A percentile compares a stretch with the other conserved stretches of the same genome.
These are phyloP conservation scores for Trametes cinnabarina DNA, from an alignment of 768 basidiomycete species.

Conservation along the genomic window DNA sequence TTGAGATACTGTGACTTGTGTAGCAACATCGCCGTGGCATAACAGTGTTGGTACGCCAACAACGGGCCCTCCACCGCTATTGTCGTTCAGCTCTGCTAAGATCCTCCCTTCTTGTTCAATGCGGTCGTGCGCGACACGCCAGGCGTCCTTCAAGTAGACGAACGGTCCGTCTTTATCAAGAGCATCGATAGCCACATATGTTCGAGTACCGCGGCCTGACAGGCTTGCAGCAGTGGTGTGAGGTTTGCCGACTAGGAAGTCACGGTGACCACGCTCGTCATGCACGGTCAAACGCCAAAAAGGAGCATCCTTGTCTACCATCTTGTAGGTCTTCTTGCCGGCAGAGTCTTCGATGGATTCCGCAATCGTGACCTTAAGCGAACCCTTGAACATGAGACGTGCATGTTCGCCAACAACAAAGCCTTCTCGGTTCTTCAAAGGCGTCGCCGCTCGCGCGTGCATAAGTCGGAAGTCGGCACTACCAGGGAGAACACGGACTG, in stretches of 20 bases:
- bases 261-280: background rate
- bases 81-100: background rate
- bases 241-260: constrained; percentile 13
- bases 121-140: background rate
- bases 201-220: constrained; percentile 8
- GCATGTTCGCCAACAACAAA: background rate
- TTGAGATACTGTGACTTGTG: background rate
- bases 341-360: too few relatives aligned
- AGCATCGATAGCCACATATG: constrained; percentile 15
- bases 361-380: background rate
- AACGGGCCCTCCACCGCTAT: background rate
- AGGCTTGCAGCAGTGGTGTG: background rate
- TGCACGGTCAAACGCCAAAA: background rate
- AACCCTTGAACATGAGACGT: background rate
- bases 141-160: constrained; percentile 19
- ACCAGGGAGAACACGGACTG: background rate
- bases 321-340: too few relatives aligned
- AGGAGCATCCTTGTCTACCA: background rate
- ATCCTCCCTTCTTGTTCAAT: background rate
- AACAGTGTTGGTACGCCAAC: background rate
- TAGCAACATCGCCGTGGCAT: background rate
- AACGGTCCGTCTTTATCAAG: background rate
- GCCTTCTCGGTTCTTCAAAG: background rate
- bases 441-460: background rate
- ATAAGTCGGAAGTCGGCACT: background rate